phyloP scores from a whole-genome alignment of 2,329 filamentous ascomycete genomes.

The Pseudopyrenochaeta lycopersici region DNA sequence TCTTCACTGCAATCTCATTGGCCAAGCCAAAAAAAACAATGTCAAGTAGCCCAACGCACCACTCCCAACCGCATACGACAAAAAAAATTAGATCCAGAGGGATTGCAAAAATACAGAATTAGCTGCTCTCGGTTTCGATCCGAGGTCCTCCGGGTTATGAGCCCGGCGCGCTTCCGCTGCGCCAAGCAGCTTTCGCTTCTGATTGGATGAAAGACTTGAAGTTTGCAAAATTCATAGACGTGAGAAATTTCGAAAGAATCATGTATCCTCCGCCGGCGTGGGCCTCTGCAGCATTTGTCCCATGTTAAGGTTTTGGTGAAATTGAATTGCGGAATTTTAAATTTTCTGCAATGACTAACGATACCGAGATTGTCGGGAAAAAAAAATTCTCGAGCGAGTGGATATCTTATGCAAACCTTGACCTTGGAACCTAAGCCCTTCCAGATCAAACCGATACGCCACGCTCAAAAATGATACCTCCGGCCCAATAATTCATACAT shows the following conservation, averaged over 20 bases:
- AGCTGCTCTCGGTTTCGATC: slow-evolving; percentile 39
- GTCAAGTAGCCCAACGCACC: no score
- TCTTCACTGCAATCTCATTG: no score
- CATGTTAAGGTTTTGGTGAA: no score
- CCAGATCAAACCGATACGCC: slow-evolving; percentile 5
- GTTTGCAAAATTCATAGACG: not conserved
- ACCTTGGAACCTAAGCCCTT: not conserved
- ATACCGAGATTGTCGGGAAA: no score
- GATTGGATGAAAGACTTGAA: slow-evolving; percentile 3
- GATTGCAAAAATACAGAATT: slow-evolving; percentile 4
- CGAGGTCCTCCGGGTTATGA: slow-evolving; percentile 47
- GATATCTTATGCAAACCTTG: slow-evolving; percentile 10
- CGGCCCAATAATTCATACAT: not conserved
- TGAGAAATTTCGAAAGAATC: no score
- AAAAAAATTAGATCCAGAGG: slow-evolving; percentile 13
- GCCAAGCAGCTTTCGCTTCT: slow-evolving; percentile 38
- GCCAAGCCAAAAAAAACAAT: no score
- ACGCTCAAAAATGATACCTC: slow-evolving; percentile 7
- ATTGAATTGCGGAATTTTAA: not conserved
- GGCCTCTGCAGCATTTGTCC: no score
- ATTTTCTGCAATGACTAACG: no score
- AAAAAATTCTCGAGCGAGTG: not conserved
- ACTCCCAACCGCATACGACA: no score
- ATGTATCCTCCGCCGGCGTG: no score
- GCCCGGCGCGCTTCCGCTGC: slow-evolving; percentile 49